Conservation (phyloP, 2,329 filamentous ascomycete species). For the Penicillium sp. region DNA sequence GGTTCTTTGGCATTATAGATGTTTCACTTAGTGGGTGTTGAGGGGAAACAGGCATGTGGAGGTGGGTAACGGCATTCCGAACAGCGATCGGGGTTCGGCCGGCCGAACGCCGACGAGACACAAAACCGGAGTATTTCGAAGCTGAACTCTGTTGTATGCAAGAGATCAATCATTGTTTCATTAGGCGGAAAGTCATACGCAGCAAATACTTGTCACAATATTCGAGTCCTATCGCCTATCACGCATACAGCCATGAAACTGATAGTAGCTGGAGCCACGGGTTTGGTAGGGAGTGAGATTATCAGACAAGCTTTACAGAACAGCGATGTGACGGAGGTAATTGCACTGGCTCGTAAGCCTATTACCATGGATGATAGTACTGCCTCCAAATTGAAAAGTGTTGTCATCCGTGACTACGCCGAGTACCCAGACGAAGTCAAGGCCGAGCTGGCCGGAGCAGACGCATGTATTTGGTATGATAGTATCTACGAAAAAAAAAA, state of each 20-base stretch:
- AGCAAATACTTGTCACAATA: not conserved
- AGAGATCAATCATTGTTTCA: not conserved
- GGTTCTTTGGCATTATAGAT: not conserved
- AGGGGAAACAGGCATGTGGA: not conserved
- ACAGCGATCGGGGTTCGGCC: not conserved
- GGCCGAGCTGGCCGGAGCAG: slow-evolving; percentile 29
- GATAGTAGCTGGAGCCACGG: slow-evolving; percentile 35
- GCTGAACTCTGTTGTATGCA: not conserved
- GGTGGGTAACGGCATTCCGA: not conserved
- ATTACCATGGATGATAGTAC: not conserved
- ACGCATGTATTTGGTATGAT: slow-evolving; percentile 41
- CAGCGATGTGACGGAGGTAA: slow-evolving; percentile 11
- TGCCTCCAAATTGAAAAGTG: slow-evolving; percentile 30
- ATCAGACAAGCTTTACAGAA: slow-evolving; percentile 34
- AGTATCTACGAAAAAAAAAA: not conserved
- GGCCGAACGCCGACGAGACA: not conserved
- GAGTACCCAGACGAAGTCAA: slow-evolving; percentile 33
- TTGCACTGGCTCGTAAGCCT: slow-evolving; percentile 9
- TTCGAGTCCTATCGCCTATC: not conserved
- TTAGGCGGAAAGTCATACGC: not conserved
- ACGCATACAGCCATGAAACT: slow-evolving; percentile 32
- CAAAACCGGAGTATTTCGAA: not conserved
- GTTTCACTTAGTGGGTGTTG: not conserved
- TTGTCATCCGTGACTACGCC: slow-evolving; percentile 34
- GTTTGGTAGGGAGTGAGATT: slow-evolving; percentile 37